Evolutionary conservation across 805 yeast species (phyloP), one percentile per base, ranked within the genome.

Genomic region (Candida oleophila): DNA sequence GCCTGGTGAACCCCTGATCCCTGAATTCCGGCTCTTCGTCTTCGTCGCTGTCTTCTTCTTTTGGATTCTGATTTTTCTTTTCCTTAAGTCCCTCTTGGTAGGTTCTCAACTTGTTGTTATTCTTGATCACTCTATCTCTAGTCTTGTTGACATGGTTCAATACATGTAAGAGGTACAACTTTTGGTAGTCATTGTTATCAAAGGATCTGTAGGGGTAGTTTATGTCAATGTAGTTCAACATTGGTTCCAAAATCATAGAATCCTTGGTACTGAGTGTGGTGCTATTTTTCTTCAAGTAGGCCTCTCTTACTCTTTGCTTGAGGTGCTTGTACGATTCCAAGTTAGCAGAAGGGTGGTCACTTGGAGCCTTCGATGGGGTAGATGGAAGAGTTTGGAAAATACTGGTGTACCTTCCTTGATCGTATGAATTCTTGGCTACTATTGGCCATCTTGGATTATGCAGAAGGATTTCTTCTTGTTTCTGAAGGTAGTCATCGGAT

Each of bases 1-100:
- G 96, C 51, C 98, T 77, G 0, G 97, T 91, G 62, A 89, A 94
- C 22, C 99, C 98, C 65, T 94, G 98, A 62, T 94, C 99, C 46
- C 96, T 71, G 52, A 77, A 75, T 56, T 89, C 95, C 11, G 79
- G 79, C 49, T 78, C 83, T 54, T 62, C 59, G 2, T 56, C 57
- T 25, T 25, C 30, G 5, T 25, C 30, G 5, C 11, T 11, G 9
- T 25, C 30, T 25, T 25, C 30, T 5, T 11, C 30, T 11, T 25
- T 25, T 12, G 50, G 52, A 2, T 68, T 71, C 43, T 75, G 80
- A 21, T 70, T 69, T 8, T 48, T 69, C 60, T 46, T 74, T 63
- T 44, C 61, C 38, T 71, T 61, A 39, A 71, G 47, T 16, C 68
- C 61, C 33, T 73, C 80, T 49, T 73, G 73, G 47, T 69, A 71